A percentile compares a stretch with the other conserved stretches of the same genome.
Conservation (phyloP, 2,329 filamentous ascomycete species). For the Neocucurbitaria cava region DNA sequence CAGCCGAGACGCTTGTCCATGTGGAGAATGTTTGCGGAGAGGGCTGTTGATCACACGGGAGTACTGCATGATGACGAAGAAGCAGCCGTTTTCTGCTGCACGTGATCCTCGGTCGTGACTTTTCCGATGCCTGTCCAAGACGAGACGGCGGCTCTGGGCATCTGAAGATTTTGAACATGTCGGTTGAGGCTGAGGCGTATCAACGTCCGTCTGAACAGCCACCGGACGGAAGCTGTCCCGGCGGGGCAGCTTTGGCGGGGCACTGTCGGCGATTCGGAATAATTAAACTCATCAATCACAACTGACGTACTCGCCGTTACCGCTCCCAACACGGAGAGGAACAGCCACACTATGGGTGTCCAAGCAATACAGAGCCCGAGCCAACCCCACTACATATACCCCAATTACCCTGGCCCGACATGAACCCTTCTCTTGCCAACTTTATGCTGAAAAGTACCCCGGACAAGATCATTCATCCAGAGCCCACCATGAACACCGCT, state of each 20-base stretch:
- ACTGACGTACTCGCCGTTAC: constrained; percentile 8
- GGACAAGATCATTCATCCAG: constrained; percentile 44
- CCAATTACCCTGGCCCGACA: constrained; percentile 20
- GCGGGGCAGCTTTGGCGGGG: constrained; percentile 33
- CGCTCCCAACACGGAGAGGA: neutral
- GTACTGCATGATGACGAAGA: constrained; percentile 29
- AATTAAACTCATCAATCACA: constrained; percentile 47
- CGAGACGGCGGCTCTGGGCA: constrained; percentile 19
- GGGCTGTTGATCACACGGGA: constrained; percentile 19
- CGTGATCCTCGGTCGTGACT: constrained; percentile 29
- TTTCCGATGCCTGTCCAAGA: constrained; percentile 22
- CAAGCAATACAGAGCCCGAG: constrained; percentile 8
- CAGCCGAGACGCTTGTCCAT: neutral
- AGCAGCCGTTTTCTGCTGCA: constrained; percentile 11
- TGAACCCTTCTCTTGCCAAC: constrained; percentile 50
- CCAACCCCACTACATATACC: constrained; percentile 37
- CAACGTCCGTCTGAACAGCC: constrained; percentile 20
- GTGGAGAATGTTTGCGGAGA: constrained; percentile 7
- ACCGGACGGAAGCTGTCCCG: constrained; percentile 31
- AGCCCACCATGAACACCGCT: constrained; percentile 49
- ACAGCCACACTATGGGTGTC: constrained; percentile 9
- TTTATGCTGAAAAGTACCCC: constrained; percentile 50
- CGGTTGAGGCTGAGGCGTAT: constrained; percentile 12
- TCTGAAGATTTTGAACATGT: constrained; percentile 7
- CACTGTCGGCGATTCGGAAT: constrained; percentile 34